phyloP scores from a whole-genome alignment of 2,329 filamentous ascomycete species.

The Aspergillus unguis region DNA sequence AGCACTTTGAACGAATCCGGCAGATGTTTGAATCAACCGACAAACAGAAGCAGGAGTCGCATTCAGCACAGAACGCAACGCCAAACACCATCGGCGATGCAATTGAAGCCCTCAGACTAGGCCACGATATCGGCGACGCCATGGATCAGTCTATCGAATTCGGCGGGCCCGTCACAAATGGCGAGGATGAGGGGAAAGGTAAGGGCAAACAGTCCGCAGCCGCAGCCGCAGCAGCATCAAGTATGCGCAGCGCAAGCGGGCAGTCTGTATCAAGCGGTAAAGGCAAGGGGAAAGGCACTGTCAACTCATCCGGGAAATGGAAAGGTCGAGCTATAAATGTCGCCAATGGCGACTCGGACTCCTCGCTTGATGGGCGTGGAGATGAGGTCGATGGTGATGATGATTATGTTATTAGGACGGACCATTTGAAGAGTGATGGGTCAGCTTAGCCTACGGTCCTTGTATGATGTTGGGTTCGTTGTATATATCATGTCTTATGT shows the following conservation, averaged over 20 bases:
- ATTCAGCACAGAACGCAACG: slow-evolving; percentile 18
- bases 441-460: background rate
- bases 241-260: slow-evolving; percentile 28
- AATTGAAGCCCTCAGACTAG: slow-evolving; percentile 34
- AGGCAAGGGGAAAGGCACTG: slow-evolving; percentile 21
- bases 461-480: background rate
- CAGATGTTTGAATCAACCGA: slow-evolving; percentile 69
- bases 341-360: slow-evolving; percentile 31
- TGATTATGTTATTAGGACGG: slow-evolving; percentile 40
- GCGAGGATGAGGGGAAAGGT: slow-evolving; percentile 33
- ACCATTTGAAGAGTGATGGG: slow-evolving; percentile 27
- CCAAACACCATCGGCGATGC: slow-evolving; percentile 38
- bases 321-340: slow-evolving; percentile 31
- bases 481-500: background rate
- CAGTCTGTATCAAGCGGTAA: slow-evolving; percentile 28
- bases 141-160: background rate
- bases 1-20: slow-evolving; percentile 84
- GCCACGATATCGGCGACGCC: slow-evolving; percentile 18
- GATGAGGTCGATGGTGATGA: slow-evolving; percentile 31
- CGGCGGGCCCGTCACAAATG: slow-evolving; percentile 27
- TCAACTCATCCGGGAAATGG: slow-evolving; percentile 26
- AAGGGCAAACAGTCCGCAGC: slow-evolving; percentile 30
- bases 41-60: slow-evolving; percentile 45
- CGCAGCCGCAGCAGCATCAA: background rate
- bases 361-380: slow-evolving; percentile 26